Base-by-base conservation (phyloP, 208 protist species). In the Herpetomonas tarakana region DNA sequence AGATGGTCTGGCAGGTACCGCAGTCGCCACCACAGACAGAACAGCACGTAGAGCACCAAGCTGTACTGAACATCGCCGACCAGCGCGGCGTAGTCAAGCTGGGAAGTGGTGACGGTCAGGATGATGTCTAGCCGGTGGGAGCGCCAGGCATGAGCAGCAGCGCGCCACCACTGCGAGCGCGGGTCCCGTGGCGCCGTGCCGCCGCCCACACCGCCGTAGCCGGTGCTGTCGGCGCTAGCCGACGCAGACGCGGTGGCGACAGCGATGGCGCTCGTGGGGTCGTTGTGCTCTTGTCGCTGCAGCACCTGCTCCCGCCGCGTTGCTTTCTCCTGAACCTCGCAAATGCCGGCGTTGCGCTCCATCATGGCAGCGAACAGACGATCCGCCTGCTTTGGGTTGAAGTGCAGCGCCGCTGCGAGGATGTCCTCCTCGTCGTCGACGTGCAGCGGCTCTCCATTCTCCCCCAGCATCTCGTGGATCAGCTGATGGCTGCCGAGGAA, bases 11-110 rank as follows among this genome's bases (percentile, higher is more conserved):
- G 35, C 35, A 63, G 45, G 27, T 74, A 45, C 22, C 84, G 81
- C 60, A 86, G 67, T 19, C 79, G 78, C 85, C 88, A 94, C 83
- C 88, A 92, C 6, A 94, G 50, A 58, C 80, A 85, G 59, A 78
- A 88, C 6, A 92, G 59, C 27, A 91, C 62, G 67, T 89, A 92
- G 3, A 94, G 51, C 19, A 90, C 81, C 6, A 78, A 58, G 71
- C 85, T 85, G 53, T 82, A 91, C 74, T 94, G 88, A 60, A 85
- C 78, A 53, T 94, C 88, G 14, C 85, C 88, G 39, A 86, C 59
- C n/a, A 91, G 74, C 9, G 85, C 74, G 7, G 74, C 75, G 47
- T 94, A 91, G 51, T 94, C 83, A 6, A 94, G 62, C 64, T 88
- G 76, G 45, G 63, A 61, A 19, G 51, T 59, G 2, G 85, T 83